Conservation (phyloP, 257 asterid species). For the Nemophila menziesii region DNA sequence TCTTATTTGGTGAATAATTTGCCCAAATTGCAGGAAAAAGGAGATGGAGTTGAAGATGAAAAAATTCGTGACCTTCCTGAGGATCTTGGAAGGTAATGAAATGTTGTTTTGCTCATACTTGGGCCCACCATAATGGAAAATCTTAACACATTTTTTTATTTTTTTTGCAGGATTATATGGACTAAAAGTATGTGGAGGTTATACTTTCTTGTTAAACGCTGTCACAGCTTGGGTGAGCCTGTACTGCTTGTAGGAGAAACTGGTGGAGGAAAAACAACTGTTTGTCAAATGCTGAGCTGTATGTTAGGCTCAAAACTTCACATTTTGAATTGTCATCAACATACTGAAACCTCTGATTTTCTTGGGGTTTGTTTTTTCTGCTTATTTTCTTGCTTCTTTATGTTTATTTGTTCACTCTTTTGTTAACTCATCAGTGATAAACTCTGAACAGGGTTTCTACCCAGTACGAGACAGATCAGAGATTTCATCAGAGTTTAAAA, state of each 20-base stretch:
- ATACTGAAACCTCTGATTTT: slow-evolving; percentile 92
- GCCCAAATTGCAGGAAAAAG: slow-evolving; percentile 10
- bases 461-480: slow-evolving; percentile 89
- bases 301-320: slow-evolving; percentile 56
- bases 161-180: slow-evolving; percentile 53
- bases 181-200: slow-evolving; percentile 68
- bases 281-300: slow-evolving; percentile 82
- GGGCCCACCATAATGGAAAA: slow-evolving; percentile 6
- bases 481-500: slow-evolving; percentile 46
- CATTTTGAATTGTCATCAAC: slow-evolving; percentile 89
- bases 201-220: slow-evolving; percentile 81
- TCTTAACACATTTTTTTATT: not conserved
- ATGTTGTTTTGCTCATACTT: slow-evolving; percentile 9
- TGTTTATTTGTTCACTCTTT: not conserved
- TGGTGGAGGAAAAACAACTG: slow-evolving; percentile 97
- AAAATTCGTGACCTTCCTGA: not conserved
- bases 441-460: slow-evolving; percentile 58
- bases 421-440: not conserved
- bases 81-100: slow-evolving; percentile 30
- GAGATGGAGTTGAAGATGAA: not conserved
- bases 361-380: slow-evolving; percentile 71
- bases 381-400: slow-evolving; percentile 5
- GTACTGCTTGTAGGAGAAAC: slow-evolving; percentile 99
- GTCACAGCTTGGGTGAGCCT: slow-evolving; percentile 87
- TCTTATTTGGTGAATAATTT: slow-evolving; percentile 2